Evolutionary conservation across 116 monocot genomes (phyloP), one percentile per base, ranked within the genome.

Genomic region (Trichopus zeylanicus): DNA sequence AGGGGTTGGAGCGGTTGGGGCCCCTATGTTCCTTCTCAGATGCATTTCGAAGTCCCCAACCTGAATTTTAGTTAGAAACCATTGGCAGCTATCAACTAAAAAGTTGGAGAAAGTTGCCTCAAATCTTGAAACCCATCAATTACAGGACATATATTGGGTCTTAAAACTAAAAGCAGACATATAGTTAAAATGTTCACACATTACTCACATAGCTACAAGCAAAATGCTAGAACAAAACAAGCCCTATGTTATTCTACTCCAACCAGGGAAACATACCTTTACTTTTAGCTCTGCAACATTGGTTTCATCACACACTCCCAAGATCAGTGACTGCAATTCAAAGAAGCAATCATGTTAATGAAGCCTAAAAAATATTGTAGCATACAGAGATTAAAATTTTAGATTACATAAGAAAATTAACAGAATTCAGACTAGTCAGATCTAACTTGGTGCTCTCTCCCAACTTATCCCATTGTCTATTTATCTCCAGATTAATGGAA

Each of bases 41-140:
- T 88, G 82, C 88, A 88, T 80, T 69, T 88, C 88, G 61, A 85
- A 93, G 19, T 77, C 61, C 6, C 93, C 93, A 62, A 88, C 73
- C 93, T 93, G 72, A 51, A 32, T 29, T 9, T 73, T 30, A 11
- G 6, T 37, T 13, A 20, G 42, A n/a, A 13, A 42, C 3, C 42
- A 42, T 13, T n/a, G 13, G 13, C 42, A 42, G 13, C 13, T 42
- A 16, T 42, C 42, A 42, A n/a, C n/a, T n/a, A n/a, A n/a, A n/a
- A n/a, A n/a, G n/a, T n/a, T n/a, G n/a, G n/a, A n/a, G n/a, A n/a
- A n/a, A n/a, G n/a, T n/a, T n/a, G n/a, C n/a, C n/a, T n/a, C n/a
- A n/a, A n/a, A n/a, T n/a, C n/a, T n/a, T n/a, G n/a, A n/a, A n/a
- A n/a, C n/a, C n/a, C n/a, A n/a, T n/a, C n/a, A n/a, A n/a, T n/a